A percentile compares a stretch with the other conserved stretches of the same genome.
Conservation (phyloP, 1,139 yeast species). For the Magnusiomyces sp. region DNA sequence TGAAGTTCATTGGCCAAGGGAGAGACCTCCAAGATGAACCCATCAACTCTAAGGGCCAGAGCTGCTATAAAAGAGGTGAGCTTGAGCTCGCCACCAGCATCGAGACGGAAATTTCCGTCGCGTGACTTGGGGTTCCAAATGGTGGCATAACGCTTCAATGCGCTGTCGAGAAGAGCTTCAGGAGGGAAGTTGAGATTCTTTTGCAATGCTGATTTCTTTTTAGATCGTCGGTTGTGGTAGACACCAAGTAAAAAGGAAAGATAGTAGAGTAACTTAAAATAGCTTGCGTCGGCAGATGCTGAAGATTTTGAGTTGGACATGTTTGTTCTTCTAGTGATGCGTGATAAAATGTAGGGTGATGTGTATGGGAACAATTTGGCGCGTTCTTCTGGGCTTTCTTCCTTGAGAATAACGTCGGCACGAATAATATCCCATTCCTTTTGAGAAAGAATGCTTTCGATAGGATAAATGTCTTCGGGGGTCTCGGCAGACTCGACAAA, state of each 20-base stretch:
- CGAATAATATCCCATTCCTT: slow-evolving; percentile 58
- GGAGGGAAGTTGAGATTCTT: slow-evolving; percentile 62
- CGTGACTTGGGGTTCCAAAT: not conserved
- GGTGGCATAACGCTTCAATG: slow-evolving; percentile 56
- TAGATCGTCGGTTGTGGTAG: slow-evolving; percentile 52
- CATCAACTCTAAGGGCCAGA: slow-evolving; percentile 64
- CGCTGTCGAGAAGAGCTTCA: slow-evolving; percentile 62
- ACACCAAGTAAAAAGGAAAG: slow-evolving; percentile 74
- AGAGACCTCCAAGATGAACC: slow-evolving; percentile 63
- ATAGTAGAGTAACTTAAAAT: slow-evolving; percentile 65
- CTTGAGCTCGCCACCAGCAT: slow-evolving; percentile 82
- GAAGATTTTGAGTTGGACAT: slow-evolving; percentile 19
- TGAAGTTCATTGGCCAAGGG: slow-evolving; percentile 83
- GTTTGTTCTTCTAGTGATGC: slow-evolving; percentile 1
- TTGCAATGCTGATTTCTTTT: slow-evolving; percentile 51
- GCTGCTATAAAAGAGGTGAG: slow-evolving; percentile 71
- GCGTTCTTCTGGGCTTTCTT: slow-evolving; percentile 41
- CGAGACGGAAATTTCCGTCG: slow-evolving; percentile 66
- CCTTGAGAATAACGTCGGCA: slow-evolving; percentile 47
- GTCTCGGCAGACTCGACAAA: slow-evolving; percentile 68
- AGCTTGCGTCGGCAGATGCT: slow-evolving; percentile 35
- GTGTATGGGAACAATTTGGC: slow-evolving; percentile 54
- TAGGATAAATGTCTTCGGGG: slow-evolving; percentile 75
- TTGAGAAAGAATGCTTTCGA: slow-evolving; percentile 59
- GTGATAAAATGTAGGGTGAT: slow-evolving; percentile 4